These are phyloP conservation scores for Cladophialophora psammophila DNA, from an alignment of 2,329 filamentous ascomycete species.

Conservation along the genomic window DNA sequence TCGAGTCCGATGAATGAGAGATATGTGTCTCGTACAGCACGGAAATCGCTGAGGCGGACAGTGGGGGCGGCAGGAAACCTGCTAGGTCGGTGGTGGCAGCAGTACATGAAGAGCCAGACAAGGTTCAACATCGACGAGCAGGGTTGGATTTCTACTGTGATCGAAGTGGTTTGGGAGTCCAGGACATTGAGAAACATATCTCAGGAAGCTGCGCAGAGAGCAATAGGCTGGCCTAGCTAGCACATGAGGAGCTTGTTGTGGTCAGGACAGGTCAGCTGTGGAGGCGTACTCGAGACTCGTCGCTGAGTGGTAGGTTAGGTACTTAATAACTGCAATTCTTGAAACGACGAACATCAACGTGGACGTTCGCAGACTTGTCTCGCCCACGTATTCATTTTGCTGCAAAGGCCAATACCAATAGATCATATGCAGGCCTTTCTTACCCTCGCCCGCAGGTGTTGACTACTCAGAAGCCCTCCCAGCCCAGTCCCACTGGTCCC, in stretches of 20 bases:
- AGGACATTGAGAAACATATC: not conserved
- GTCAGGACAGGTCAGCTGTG: not conserved
- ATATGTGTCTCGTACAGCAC: no score
- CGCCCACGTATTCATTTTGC: not conserved
- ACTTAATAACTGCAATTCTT: not conserved
- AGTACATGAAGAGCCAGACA: no score
- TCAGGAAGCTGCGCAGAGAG: not conserved
- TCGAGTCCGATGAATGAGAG: no score
- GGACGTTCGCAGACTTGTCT: not conserved
- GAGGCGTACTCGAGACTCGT: no score
- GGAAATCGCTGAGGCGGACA: no score
- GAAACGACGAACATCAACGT: not conserved
- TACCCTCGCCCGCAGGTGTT: no score
- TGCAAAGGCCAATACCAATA: no score
- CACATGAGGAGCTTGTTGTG: not conserved
- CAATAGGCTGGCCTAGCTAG: not conserved
- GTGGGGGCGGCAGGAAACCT: no score
- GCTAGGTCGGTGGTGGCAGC: no score
- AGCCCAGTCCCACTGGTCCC: conserved; percentile 19
- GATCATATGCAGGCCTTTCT: no score
- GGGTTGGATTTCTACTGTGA: not conserved
- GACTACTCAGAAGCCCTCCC: conserved; percentile 23
- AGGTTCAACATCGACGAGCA: not conserved
- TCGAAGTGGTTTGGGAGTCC: no score
- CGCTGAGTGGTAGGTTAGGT: not conserved